Conservation (phyloP, 2,329 filamentous ascomycete genomes). For the Aspergillus texensis region DNA sequence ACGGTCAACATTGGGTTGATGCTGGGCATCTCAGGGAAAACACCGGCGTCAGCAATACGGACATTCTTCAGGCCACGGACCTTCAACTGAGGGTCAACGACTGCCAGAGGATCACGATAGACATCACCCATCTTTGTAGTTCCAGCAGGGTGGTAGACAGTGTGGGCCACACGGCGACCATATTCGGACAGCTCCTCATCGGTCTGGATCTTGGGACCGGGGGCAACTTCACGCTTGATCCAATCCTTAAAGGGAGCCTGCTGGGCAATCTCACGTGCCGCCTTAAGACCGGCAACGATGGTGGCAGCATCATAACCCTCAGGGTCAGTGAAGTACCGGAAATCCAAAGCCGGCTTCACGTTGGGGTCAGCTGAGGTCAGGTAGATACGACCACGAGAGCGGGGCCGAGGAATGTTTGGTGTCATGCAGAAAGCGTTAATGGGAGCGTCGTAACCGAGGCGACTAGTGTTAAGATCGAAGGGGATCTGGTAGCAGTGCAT, state of each 20-base stretch:
- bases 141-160: constrained; percentile 86
- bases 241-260: constrained; percentile 78
- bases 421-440: constrained; percentile 90
- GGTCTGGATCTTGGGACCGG: constrained; percentile 70
- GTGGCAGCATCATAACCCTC: constrained; percentile 84
- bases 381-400: constrained; percentile 75
- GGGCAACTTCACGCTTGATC: constrained; percentile 81
- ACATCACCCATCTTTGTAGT: constrained; percentile 89
- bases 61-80: constrained; percentile 72
- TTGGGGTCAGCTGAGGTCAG: constrained; percentile 73
- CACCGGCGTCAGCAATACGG: constrained; percentile 81
- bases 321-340: constrained; percentile 85
- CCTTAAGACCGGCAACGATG: constrained; percentile 74
- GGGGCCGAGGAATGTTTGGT: constrained; percentile 82
- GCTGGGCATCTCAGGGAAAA: constrained; percentile 84
- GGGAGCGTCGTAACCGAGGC: constrained; percentile 72
- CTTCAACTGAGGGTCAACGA: constrained; percentile 76
- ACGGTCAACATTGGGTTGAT: constrained; percentile 94
- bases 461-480: constrained; percentile 81
- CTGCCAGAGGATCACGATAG: constrained; percentile 67
- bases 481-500: constrained; percentile 98
- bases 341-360: constrained; percentile 82
- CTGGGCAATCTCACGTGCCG: constrained; percentile 74
- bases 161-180: constrained; percentile 78
- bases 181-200: constrained; percentile 84